Evolutionary conservation across 306 rosid species (phyloP), one percentile per base, ranked within the genome.

Genomic region (Castanospermum australe): DNA sequence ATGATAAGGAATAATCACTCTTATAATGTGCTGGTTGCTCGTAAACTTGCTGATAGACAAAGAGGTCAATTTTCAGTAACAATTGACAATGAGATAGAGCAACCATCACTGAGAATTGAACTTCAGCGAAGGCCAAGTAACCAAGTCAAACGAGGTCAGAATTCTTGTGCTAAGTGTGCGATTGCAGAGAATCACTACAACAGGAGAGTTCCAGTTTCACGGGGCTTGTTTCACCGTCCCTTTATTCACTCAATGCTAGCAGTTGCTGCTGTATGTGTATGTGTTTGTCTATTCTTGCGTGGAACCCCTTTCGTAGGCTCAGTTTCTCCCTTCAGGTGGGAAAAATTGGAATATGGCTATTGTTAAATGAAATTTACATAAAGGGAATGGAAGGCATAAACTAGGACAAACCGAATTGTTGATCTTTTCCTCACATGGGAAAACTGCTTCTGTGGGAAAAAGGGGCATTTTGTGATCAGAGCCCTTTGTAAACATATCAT

Each of bases 181-280:
- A 62, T 57, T 51, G 92, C 87, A 8, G 94, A 87, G 48, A 64
- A 77, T 28, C 83, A 50, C 75, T 84, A 44, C 86, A 47, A 36
- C 22, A 85, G 81, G 85, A 85, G 86, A 88, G 73, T 88, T 63
- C 84, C 91, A 22, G 92, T 88, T 55, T 82, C 98, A 20, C 88
- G 74, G 52, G 86, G 94, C n/a, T 75, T 88, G 71, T 89, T 89
- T 79, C 92, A 85, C 78, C 88, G 94, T 1, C 91, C 97, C 13
- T 90, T 85, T 60, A 84, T 94, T 84, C 94, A 89, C 85, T 92
- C 97, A 10, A 85, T 94, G 87, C 91, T 94, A 67, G 96, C 92
- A 32, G 84, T 94, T 78, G 96, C 94, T 48, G 98, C 98, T 7
- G 98, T 94, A 24, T 94, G 97, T 61, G 97, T 90, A 2, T 94